These are phyloP conservation scores for Fraxinus greggii DNA, from an alignment of 305 asterid species.

Conservation along the genomic window DNA sequence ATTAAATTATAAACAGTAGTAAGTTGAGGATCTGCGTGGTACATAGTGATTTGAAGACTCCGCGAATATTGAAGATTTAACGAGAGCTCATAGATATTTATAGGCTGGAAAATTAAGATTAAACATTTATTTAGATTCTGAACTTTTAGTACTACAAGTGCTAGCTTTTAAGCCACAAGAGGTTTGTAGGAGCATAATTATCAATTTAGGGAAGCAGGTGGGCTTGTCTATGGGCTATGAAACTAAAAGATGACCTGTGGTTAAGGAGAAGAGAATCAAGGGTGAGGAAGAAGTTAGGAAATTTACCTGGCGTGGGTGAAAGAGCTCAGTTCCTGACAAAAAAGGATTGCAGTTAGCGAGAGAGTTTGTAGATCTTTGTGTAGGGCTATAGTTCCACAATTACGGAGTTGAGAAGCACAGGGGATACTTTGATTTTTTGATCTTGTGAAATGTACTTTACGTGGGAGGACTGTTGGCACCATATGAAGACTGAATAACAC, in stretches of 20 bases:
- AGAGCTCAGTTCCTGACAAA: not conserved
- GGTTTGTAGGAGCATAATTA: not conserved
- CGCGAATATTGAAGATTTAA: not conserved
- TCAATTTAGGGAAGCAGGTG: not conserved
- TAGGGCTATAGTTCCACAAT: not conserved
- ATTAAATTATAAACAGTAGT: not conserved
- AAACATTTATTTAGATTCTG: not conserved
- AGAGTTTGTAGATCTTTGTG: not conserved
- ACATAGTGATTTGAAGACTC: not conserved
- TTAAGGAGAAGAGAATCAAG: not conserved
- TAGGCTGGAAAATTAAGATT: not conserved
- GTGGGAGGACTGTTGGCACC: not conserved
- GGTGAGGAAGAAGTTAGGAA: not conserved
- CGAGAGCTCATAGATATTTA: not conserved
- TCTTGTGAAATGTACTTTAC: not conserved
- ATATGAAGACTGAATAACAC: not conserved
- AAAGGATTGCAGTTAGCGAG: not conserved
- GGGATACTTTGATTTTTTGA: not conserved
- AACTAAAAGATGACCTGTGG: not conserved
- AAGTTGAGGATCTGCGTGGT: not conserved
- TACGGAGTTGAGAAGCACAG: not conserved
- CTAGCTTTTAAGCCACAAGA: not conserved
- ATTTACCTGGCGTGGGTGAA: not conserved
- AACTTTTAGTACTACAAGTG: not conserved
- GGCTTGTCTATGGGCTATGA: not conserved